Evolutionary conservation across 345 rosid genomes (phyloP).

Genomic region (Litchi chinensis): DNA sequence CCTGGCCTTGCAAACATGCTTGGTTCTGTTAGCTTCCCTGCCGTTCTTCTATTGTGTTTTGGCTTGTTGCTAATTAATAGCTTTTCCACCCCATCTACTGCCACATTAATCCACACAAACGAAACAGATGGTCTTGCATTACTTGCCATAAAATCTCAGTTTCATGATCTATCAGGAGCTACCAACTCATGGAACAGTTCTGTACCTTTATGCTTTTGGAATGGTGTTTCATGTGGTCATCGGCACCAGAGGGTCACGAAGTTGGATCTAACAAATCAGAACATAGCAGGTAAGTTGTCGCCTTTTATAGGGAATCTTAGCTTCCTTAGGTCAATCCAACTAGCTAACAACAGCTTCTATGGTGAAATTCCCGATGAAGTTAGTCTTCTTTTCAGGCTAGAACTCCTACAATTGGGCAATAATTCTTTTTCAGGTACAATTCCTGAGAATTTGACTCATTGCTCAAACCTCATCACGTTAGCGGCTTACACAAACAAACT

Average conservation of each 20-base stretch:
- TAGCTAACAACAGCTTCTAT: neutral
- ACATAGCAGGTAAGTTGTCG: neutral
- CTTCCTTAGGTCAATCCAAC: neutral
- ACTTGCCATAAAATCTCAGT: neutral
- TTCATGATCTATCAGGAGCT: neutral
- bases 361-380: conserved; percentile 17
- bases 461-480: conserved; percentile 1
- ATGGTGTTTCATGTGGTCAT: neutral
- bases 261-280: neutral
- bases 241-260: neutral
- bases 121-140: conserved; percentile 10
- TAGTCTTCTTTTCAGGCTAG: conserved; percentile 12
- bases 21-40: neutral
- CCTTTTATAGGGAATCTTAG: neutral
- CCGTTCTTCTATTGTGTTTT: neutral
- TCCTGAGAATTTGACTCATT: neutral
- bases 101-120: neutral
- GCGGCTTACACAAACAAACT: conserved; percentile 4
- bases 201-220: neutral
- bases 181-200: conserved; percentile 1
- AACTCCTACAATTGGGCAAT: neutral
- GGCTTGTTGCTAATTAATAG: too few species aligned
- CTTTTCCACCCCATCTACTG: neutral
- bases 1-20: neutral
- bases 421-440: conserved; percentile 6